Percentiles rank a stretch among this genome's conserved stretches.
These are phyloP conservation scores for Penicillium cinerascens DNA, from an alignment of 495 filamentous ascomycete genomes.

Conservation along the genomic window DNA sequence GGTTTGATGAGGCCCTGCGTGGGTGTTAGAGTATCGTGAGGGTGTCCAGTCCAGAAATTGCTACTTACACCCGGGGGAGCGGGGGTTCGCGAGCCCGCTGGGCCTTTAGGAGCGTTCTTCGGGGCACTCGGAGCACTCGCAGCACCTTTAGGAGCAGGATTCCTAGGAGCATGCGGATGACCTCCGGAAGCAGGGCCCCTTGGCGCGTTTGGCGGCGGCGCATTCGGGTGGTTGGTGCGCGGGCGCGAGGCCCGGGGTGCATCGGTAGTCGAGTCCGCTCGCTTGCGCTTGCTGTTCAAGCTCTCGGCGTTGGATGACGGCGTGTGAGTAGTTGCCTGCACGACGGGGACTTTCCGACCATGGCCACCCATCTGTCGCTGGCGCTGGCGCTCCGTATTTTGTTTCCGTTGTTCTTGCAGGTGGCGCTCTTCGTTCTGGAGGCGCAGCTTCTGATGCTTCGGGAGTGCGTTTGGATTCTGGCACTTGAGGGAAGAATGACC, in stretches of 20 bases:
- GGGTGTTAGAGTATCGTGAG: background rate
- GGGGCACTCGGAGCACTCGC: background rate
- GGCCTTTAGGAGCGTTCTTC: conserved; percentile 1
- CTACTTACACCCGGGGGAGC: conserved; percentile 29
- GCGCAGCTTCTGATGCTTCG: conserved; percentile 32
- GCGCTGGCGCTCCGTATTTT: conserved; percentile 36
- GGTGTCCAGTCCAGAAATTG: background rate
- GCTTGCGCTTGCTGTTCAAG: conserved; percentile 43
- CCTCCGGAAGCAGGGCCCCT: conserved; percentile 5
- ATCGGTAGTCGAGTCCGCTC: conserved; percentile 32
- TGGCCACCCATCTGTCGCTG: conserved; percentile 43
- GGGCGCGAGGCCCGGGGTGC: conserved; percentile 24
- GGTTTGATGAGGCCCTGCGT: conserved; percentile 37
- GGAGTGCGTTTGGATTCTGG: conserved; percentile 26
- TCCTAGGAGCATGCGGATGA: no score
- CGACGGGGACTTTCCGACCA: conserved; percentile 44
- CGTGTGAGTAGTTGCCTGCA: conserved; percentile 32
- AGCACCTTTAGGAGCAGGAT: background rate
- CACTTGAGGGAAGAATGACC: conserved; percentile 41
- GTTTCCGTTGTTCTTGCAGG: conserved; percentile 29
- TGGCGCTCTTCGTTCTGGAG: conserved; percentile 33
- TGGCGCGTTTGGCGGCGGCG: conserved; percentile 18
- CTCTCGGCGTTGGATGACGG: conserved; percentile 7
- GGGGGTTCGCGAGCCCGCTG: conserved; percentile 10
- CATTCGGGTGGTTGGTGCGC: conserved; percentile 19